These are phyloP conservation scores for Phytophthora crassamura DNA, from an alignment of 352 stramenopile species.

Conservation along the genomic window DNA sequence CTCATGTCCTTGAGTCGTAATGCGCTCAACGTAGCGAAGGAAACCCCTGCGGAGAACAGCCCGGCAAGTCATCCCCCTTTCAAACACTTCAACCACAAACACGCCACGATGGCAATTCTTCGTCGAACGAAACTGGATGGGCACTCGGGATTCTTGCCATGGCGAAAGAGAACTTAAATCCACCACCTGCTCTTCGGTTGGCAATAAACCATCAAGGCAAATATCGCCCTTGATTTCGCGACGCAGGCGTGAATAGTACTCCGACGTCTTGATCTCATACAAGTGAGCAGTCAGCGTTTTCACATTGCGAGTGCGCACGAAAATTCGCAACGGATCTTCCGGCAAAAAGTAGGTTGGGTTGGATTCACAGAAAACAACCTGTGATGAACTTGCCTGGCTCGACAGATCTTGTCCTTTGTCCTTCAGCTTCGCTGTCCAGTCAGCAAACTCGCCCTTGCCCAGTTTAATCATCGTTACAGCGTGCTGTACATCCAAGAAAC, in stretches of 20 bases:
- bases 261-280: slow-evolving; percentile 66
- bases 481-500: slow-evolving; percentile 33
- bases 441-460: slow-evolving; percentile 28
- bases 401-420: slow-evolving; percentile 24
- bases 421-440: slow-evolving; percentile 47
- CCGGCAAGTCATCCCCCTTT: slow-evolving; percentile 58
- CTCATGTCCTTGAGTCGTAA: slow-evolving; percentile 55
- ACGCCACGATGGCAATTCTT: slow-evolving; percentile 43
- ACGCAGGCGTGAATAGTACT: slow-evolving; percentile 60
- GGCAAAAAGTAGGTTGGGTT: slow-evolving; percentile 51
- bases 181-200: slow-evolving; percentile 59
- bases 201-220: slow-evolving; percentile 60
- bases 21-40: slow-evolving; percentile 53
- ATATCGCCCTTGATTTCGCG: slow-evolving; percentile 59
- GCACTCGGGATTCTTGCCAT: slow-evolving; percentile 53
- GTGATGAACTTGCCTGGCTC: slow-evolving; percentile 29
- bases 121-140: slow-evolving; percentile 34
- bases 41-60: slow-evolving; percentile 67
- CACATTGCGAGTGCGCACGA: slow-evolving; percentile 55
- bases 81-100: slow-evolving; percentile 71
- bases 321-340: slow-evolving; percentile 47
- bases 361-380: slow-evolving; percentile 57
- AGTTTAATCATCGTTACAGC: slow-evolving; percentile 41
- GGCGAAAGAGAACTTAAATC: slow-evolving; percentile 53
- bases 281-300: slow-evolving; percentile 61